Evolutionary conservation across 768 basidiomycete species (phyloP), one percentile per base, ranked within the genome.

Genomic region (Cystofilobasidium capitatum): DNA sequence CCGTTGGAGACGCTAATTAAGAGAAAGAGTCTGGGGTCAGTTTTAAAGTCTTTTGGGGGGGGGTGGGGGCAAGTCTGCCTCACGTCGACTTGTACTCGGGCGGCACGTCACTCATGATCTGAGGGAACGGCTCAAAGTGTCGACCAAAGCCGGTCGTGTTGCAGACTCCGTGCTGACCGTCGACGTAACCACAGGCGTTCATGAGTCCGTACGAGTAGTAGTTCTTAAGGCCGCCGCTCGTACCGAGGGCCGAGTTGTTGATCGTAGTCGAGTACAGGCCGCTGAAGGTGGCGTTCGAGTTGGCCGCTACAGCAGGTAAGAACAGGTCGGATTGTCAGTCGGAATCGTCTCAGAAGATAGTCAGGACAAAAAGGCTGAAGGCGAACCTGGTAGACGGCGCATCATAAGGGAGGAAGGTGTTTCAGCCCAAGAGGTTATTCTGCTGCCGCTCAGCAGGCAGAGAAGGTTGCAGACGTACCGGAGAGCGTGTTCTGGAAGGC

Each of bases 131-230:
- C 36, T 63, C 33, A 54, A 68, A 58, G 14, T 14, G 8, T 40
- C 36, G 42, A 16, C 66, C 66, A 40, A 68, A 54, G 0, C 22
- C 37, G 0, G 66, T 33, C 10, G n/a, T 58, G 60, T 58, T 47
- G 61, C 66, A 63, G 29, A 29, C 51, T 2, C 29, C 51, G 13
- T 26, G 17, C 45, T 61, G 29, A 17, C 35, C 36, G 31, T 22
- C 35, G 35, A 62, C 54, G 66, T 62, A 68, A 10, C 66, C 66
- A 29, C 61, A 62, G 31, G 20, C 35, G 55, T 54, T 54, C 24
- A 68, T 33, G 36, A 63, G 45, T 5, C 66, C 66, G 49, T 51
- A 68, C 8, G 42, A 14, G 66, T 68, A 68, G n/a, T 36, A 20
- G 39, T 68, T 44, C 29, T 60, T 51, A 8, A 68, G 54, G 12